Evolutionary conservation across 345 rosid species (phyloP).

Genomic region (Arabidopsis arenosa): DNA sequence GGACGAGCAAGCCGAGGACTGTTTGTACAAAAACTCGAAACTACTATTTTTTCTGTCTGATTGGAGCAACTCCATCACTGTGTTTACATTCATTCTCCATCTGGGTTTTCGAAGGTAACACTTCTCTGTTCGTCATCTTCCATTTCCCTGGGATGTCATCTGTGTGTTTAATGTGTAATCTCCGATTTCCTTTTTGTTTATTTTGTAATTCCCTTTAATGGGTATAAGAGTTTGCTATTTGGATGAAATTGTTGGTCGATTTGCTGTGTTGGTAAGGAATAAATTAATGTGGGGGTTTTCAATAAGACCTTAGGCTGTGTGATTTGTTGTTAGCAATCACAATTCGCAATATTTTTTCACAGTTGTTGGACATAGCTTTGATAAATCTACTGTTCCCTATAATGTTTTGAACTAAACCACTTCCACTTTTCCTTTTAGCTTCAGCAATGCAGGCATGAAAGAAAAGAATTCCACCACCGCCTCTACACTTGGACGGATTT

Average conservation of each 20-base stretch:
- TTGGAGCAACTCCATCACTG: slow-evolving; percentile 16
- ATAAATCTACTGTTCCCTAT: slow-evolving; percentile 20
- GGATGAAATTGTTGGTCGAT: slow-evolving; percentile 13
- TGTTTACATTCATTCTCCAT: not conserved
- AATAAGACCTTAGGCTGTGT: not conserved
- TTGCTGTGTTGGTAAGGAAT: not conserved
- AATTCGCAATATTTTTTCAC: not conserved
- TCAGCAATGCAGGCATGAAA: slow-evolving; percentile 69
- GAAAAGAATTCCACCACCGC: slow-evolving; percentile 66
- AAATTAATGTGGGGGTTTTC: not conserved
- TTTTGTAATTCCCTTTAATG: not conserved
- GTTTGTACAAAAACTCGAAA: not conserved
- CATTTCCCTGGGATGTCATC: not conserved
- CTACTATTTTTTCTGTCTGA: slow-evolving; percentile 6
- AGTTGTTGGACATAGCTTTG: not conserved
- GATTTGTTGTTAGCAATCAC: slow-evolving; percentile 9
- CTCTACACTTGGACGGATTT: slow-evolving; percentile 70
- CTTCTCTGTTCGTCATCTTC: not conserved
- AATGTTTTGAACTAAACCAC: not conserved
- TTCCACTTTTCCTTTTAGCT: slow-evolving; percentile 5
- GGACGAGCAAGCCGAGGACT: slow-evolving; percentile 19
- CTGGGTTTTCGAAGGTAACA: slow-evolving; percentile 32
- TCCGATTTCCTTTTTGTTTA: not conserved
- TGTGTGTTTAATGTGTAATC: not conserved
- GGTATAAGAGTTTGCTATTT: not conserved